Conservation (phyloP, 768 basidiomycete genomes). For the Hysterangium stoloniferum region DNA sequence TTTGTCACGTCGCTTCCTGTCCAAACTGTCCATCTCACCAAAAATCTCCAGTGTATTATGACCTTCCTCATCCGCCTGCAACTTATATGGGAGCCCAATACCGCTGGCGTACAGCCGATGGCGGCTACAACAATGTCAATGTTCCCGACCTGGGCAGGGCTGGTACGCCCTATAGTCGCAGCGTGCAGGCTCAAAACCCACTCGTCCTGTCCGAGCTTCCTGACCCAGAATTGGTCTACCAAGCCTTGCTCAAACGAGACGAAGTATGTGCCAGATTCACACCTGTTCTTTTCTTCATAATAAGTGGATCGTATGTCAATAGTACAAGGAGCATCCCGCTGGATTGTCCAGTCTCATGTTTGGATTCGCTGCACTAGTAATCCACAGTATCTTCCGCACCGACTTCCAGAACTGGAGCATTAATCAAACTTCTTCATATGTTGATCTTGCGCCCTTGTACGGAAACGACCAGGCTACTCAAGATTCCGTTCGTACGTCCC, state of each 20-base stretch:
- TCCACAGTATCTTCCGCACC: constrained; percentile 83
- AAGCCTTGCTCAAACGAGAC: constrained; percentile 67
- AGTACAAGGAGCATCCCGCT: constrained; percentile 73
- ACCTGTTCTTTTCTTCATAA: neutral
- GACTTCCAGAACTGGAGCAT: constrained; percentile 55
- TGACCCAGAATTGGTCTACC: constrained; percentile 74
- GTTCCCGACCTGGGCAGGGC: constrained; percentile 72
- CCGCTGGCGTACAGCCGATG: constrained; percentile 69
- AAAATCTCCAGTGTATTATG: constrained; percentile 57
- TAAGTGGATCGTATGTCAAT: neutral
- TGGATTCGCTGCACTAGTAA: constrained; percentile 73
- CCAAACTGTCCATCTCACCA: neutral
- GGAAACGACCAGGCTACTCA: constrained; percentile 61
- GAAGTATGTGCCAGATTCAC: constrained; percentile 34
- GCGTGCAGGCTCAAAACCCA: constrained; percentile 63
- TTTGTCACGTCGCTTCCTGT: constrained; percentile 30
- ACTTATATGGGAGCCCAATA: constrained; percentile 58
- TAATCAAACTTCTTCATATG: constrained; percentile 83
- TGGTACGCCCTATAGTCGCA: constrained; percentile 72
- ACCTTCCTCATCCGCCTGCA: constrained; percentile 70
- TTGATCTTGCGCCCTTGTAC: constrained; percentile 79
- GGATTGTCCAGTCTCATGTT: constrained; percentile 79
- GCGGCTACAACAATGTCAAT: constrained; percentile 65
- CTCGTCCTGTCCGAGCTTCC: constrained; percentile 64
- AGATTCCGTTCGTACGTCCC: constrained; percentile 39